Evolutionary conservation across 768 basidiomycete genomes (phyloP), one percentile per base, ranked within the genome.

Genomic region (Mycena maculata): DNA sequence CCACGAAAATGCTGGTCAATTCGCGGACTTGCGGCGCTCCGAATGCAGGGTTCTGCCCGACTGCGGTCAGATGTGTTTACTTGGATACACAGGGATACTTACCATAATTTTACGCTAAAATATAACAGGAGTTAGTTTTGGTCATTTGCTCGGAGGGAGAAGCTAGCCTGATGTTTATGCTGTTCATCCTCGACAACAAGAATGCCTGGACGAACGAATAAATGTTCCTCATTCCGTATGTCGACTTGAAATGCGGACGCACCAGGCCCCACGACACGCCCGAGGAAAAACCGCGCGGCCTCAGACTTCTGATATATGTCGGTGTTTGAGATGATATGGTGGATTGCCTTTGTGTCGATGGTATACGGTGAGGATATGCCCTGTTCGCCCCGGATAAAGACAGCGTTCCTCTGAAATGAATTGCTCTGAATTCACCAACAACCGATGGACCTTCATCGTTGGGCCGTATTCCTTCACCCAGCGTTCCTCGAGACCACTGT

Each of bases 401-500:
- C 1, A 23, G 3, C 11, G 31, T 42, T 22, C 28, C 15, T 16
- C 3, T 10, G 18, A n/a, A 2, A 3, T 18, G 5, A 74, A 81
- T 59, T 60, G 87, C 88, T 20, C 15, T 15, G 36, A 9, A 36
- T 45, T 56, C 44, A 80, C 80, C 22, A 88, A 78, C 6, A 86
- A 73, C 0, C 76, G 78, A 47, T 79, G 78, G 65, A 84, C 85
- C 48, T 67, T 80, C 59, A 88, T 61, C 0, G 84, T 86, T 0
- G 67, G 64, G 0, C 88, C 88, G 67, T 87, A 85, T 64, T 85
- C 71, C 36, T 76, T 71, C 1, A 81, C 67, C 88, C 88, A 89
- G 72, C 81, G 69, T 44, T 85, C 81, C 23, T 83, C 76, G 1
- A 83, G 62, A 8, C 76, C 50, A 36, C 28, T n/a, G 31, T 53